A percentile compares a stretch with the other conserved stretches of the same genome.
Conservation (phyloP, 768 basidiomycete species). For the Amanita fuliginea region DNA sequence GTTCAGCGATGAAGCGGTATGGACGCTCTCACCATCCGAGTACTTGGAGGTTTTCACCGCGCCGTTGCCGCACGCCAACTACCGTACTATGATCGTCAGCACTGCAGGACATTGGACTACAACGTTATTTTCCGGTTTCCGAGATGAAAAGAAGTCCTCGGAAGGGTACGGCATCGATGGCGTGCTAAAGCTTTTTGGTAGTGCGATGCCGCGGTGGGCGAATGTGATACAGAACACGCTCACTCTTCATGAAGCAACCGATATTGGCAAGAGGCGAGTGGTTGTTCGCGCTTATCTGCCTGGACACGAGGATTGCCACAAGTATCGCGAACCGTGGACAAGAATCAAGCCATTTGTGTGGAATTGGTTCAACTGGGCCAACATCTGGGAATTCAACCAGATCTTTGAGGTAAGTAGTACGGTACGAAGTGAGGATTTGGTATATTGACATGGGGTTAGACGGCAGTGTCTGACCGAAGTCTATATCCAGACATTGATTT, state of each 20-base stretch:
- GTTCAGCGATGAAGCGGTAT: conserved; percentile 45
- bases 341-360: conserved; percentile 30
- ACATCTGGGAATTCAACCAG: conserved; percentile 46
- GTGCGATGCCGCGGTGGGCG: conserved; percentile 49
- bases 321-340: conserved; percentile 32
- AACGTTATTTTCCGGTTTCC: conserved; percentile 31
- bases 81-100: conserved; percentile 50
- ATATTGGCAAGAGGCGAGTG: conserved; percentile 26
- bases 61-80: conserved; percentile 38
- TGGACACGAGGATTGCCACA: conserved; percentile 57
- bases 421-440: background rate
- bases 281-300: conserved; percentile 51
- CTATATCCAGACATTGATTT: conserved; percentile 47
- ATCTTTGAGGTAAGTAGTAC: conserved; percentile 40
- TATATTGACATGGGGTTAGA: conserved; percentile 17
- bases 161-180: conserved; percentile 39
- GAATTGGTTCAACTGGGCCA: conserved; percentile 57
- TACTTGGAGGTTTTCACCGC: conserved; percentile 41
- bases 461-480: conserved; percentile 21
- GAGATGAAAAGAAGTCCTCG: conserved; percentile 12
- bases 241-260: conserved; percentile 18
- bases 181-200: conserved; percentile 45
- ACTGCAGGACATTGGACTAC: conserved; percentile 67
- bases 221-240: conserved; percentile 35
- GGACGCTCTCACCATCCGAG: conserved; percentile 40